Evolutionary conservation across 2,329 filamentous ascomycete genomes (phyloP).

Genomic region (Microdochium bolleyi): DNA sequence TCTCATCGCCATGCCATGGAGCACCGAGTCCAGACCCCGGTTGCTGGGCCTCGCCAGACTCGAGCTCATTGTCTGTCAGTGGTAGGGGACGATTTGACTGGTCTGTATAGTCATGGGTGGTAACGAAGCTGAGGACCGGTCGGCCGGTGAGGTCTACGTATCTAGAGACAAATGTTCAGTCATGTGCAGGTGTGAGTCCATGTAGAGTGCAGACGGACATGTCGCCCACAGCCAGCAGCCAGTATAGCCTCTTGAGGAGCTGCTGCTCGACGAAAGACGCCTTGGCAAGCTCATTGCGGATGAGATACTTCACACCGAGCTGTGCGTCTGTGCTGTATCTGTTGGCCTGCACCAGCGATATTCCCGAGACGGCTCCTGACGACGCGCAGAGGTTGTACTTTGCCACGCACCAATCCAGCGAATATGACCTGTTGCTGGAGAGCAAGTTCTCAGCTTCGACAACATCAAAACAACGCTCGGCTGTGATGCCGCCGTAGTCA

Average conservation of each 20-base stretch:
- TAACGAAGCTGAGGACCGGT: slow-evolving; percentile 14
- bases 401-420: slow-evolving; percentile 25
- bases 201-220: slow-evolving; percentile 12
- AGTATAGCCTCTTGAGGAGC: slow-evolving; percentile 23
- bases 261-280: slow-evolving; percentile 14
- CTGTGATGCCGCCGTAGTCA: slow-evolving; percentile 16
- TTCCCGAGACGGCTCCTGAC: slow-evolving; percentile 6
- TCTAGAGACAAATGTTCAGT: slow-evolving; percentile 10
- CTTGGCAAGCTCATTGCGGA: background rate
- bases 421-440: slow-evolving; percentile 14
- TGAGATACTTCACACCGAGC: background rate
- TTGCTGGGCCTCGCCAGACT: slow-evolving; percentile 10
- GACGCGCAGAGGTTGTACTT: slow-evolving; percentile 24
- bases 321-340: background rate
- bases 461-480: slow-evolving; percentile 17
- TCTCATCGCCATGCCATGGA: slow-evolving; percentile 22
- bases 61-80: slow-evolving; percentile 21
- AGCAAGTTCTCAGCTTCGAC: slow-evolving; percentile 16
- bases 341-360: background rate
- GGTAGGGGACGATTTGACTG: slow-evolving; percentile 14
- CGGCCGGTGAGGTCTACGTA: slow-evolving; percentile 19
- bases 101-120: slow-evolving; percentile 12
- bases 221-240: slow-evolving; percentile 21
- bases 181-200: too few relatives aligned
- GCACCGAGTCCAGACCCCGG: slow-evolving; percentile 3